These are phyloP conservation scores for Globisporangium cystogenes DNA, from an alignment of 352 stramenopile genomes.

Conservation along the genomic window DNA sequence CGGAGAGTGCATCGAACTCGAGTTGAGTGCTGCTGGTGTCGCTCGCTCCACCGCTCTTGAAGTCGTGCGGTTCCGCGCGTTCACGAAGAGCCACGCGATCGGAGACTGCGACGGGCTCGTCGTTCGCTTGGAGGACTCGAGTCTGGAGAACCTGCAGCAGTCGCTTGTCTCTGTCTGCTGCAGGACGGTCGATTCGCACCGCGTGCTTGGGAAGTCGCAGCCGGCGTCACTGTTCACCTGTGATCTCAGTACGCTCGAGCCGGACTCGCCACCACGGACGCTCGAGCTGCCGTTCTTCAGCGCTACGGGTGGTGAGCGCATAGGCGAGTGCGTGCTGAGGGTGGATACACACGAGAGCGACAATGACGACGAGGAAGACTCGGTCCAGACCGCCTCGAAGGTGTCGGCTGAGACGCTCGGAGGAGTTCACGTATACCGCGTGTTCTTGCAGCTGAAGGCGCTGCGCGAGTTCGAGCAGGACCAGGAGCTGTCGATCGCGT, in stretches of 20 bases:
- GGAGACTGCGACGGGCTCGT: slow-evolving; percentile 20
- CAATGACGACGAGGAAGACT: not conserved
- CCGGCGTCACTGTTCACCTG: not conserved
- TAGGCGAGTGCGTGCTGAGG: slow-evolving; percentile 6
- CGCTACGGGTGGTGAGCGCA: not conserved
- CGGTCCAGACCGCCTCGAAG: not conserved
- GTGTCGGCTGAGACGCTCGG: not conserved
- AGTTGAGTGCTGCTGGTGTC: slow-evolving; percentile 21
- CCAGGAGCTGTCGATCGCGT: slow-evolving; percentile 25
- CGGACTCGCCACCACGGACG: not conserved
- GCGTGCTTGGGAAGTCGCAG: slow-evolving; percentile 1
- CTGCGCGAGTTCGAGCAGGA: slow-evolving; percentile 19
- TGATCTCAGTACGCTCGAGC: not conserved
- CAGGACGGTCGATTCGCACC: slow-evolving; percentile 11
- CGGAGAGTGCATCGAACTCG: slow-evolving; percentile 32
- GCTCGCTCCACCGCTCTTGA: slow-evolving; percentile 9
- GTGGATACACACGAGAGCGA: not conserved
- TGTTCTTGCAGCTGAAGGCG: slow-evolving; percentile 37
- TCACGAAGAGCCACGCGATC: slow-evolving; percentile 31
- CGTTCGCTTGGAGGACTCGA: slow-evolving; percentile 3
- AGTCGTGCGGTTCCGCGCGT: slow-evolving; percentile 26
- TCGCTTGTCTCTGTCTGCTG: slow-evolving; percentile 18
- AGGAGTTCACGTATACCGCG: slow-evolving; percentile 17
- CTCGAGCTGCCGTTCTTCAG: not conserved
- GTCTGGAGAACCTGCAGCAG: slow-evolving; percentile 1